Conservation (phyloP, 768 basidiomycete species). For the Jaapia argillacea region DNA sequence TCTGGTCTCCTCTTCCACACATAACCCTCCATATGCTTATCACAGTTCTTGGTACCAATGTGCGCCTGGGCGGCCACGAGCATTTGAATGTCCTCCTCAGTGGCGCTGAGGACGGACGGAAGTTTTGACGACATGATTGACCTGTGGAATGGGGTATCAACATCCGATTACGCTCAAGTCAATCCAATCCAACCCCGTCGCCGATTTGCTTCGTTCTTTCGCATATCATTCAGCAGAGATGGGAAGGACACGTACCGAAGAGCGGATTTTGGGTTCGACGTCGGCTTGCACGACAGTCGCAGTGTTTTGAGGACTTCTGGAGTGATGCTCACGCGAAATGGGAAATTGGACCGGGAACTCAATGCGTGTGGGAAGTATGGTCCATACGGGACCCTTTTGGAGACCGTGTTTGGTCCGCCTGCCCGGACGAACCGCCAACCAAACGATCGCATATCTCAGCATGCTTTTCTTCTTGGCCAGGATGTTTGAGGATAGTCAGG, state of each 20-base stretch:
- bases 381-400: too few relatives aligned
- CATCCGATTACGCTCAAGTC: slow-evolving; percentile 19
- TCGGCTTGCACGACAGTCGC: slow-evolving; percentile 31
- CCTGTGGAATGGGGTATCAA: slow-evolving; percentile 21
- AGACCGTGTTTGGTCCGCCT: too few relatives aligned
- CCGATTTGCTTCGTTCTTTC: slow-evolving; percentile 18
- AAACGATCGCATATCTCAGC: too few relatives aligned
- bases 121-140: slow-evolving; percentile 74
- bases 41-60: slow-evolving; percentile 98
- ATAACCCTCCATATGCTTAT: slow-evolving; percentile 98
- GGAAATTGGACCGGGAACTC: too few relatives aligned
- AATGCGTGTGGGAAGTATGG: too few relatives aligned
- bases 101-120: slow-evolving; percentile 85
- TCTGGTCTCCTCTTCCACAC: slow-evolving; percentile 95
- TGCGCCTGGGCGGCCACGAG: slow-evolving; percentile 94
- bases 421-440: too few relatives aligned
- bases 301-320: too few relatives aligned
- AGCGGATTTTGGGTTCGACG: slow-evolving; percentile 25
- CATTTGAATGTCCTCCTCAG: slow-evolving; percentile 96
- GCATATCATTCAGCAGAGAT: slow-evolving; percentile 6
- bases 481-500: too few relatives aligned
- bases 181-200: slow-evolving; percentile 25
- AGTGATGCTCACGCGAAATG: too few relatives aligned
- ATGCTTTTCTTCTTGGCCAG: too few relatives aligned
- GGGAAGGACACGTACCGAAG: slow-evolving; percentile 29